A percentile compares a stretch with the other conserved stretches of the same genome.
Evolutionary conservation across 345 rosid genomes (phyloP).

Genomic region (Erucastrum elatum): DNA sequence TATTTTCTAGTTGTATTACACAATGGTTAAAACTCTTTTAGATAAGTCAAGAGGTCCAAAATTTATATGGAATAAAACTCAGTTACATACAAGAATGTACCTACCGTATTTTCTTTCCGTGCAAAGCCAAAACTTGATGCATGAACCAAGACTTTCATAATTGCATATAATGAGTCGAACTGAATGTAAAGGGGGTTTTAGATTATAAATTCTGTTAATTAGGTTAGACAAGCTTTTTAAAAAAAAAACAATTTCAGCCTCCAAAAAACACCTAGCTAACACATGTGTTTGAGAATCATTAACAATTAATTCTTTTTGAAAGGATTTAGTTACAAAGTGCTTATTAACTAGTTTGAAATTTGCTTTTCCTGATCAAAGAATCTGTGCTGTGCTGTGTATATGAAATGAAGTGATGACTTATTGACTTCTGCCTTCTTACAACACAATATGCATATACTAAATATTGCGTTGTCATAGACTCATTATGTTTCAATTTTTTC

Average conservation of each 20-base stretch:
- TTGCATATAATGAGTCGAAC: conserved; percentile 1
- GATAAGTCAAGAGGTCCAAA: neutral
- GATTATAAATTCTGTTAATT: conserved; percentile 20
- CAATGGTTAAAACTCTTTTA: neutral
- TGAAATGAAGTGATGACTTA: neutral
- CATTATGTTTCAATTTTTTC: neutral
- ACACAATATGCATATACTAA: neutral
- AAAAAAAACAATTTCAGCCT: too few species aligned
- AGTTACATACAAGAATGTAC: neutral
- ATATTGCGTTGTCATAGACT: neutral
- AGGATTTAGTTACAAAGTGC: neutral
- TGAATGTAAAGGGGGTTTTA: conserved; percentile 21
- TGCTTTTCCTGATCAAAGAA: neutral
- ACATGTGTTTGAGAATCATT: conserved; percentile 20
- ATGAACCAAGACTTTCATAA: conserved; percentile 27
- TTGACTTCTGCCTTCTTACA: neutral
- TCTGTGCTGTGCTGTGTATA: neutral
- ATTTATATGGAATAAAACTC: neutral
- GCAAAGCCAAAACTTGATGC: conserved; percentile 22
- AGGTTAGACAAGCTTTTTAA: conserved; percentile 12
- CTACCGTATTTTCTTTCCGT: neutral
- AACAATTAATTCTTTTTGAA: neutral
- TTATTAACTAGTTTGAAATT: neutral
- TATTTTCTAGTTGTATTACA: too few species aligned
- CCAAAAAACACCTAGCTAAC: conserved; percentile 22